Evolutionary conservation across 164 flowering plant genomes (phyloP).

Genomic region (Saururus chinensis): DNA sequence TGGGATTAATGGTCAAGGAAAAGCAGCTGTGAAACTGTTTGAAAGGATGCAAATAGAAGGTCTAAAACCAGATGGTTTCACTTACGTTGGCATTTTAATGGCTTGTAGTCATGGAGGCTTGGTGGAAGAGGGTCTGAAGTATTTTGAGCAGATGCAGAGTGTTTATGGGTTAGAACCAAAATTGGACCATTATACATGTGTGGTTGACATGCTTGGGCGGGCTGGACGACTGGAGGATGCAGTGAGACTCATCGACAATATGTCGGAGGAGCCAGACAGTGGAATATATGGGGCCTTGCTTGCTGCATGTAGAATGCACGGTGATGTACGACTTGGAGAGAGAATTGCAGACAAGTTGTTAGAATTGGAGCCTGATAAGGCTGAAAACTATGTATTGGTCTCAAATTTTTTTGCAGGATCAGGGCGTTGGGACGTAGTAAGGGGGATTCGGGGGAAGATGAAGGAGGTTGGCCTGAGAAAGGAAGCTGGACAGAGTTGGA

Average conservation of each 20-base stretch:
- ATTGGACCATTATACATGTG: conserved; percentile 56
- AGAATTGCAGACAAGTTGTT: conserved; percentile 33
- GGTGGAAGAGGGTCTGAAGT: conserved; percentile 30
- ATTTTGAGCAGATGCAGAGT: conserved; percentile 18
- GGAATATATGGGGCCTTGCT: conserved; percentile 59
- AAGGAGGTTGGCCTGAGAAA: conserved; percentile 42
- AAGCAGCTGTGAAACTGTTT: conserved; percentile 36
- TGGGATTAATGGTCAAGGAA: conserved; percentile 50
- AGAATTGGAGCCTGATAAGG: conserved; percentile 37
- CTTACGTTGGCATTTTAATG: conserved; percentile 39
- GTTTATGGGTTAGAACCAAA: conserved; percentile 30
- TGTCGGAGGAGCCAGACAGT: conserved; percentile 51
- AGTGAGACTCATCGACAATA: conserved; percentile 26
- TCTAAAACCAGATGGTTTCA: conserved; percentile 37
- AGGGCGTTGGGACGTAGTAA: conserved; percentile 57
- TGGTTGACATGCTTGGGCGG: conserved; percentile 60
- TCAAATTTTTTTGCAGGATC: conserved; percentile 54
- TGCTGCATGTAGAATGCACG: conserved; percentile 43
- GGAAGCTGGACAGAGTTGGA: conserved; percentile 60
- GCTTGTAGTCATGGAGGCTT: conserved; percentile 55
- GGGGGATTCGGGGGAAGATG: conserved; percentile 44
- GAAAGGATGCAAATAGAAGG: conserved; percentile 31
- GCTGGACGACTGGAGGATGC: conserved; percentile 50
- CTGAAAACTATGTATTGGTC: conserved; percentile 29
- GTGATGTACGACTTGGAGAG: conserved; percentile 32